Evolutionary conservation across 208 protist species (phyloP), one percentile per base, ranked within the genome.

Genomic region (Leishmania amazonensis): DNA sequence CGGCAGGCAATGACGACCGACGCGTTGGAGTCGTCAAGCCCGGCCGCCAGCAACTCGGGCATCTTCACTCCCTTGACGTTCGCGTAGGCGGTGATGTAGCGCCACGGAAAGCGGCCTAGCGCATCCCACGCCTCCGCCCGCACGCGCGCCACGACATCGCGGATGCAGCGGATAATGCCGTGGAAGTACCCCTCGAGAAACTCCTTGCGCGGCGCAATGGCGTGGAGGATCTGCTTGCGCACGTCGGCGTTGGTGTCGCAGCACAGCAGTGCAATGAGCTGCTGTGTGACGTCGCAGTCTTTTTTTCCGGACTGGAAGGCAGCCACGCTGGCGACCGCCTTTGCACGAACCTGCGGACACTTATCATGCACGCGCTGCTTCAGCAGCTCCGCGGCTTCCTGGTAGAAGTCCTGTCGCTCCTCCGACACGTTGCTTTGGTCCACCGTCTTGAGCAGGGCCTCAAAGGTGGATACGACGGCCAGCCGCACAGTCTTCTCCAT

Each of bases 131-230:
- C 93, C 81, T 93, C 94, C 0, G 84, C 89, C 6, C 95, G 92
- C 51, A 98, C 95, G 40, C 93, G 89, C 6, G 95, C 87, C 45
- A 97, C 93, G 28, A 90, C 89, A 79, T 98, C 95, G 49, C 91
- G 88, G 19, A 87, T 78, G 77, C 84, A 92, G 53, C 95, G 93
- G 19, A 96, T 82, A 87, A 97, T 94, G 31, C 91, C 89, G 85
- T 94, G 91, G 83, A 98, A 98, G 82, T 98, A 98, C 9, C 93
- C 95, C 57, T 97, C 89, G 8, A 96, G 87, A 75, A 97, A 97
- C 88, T 97, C 93, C 81, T 96, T 97, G 54, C 92, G 85, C 21
- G 90, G 88, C 1, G 88, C 89, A 65, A 98, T 90, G 75, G 83
- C 83, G 65, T 87, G 90, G 24, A 98, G 87, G 31, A 98, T 89